Conservation (phyloP, 2,329 filamentous ascomycete species). For the Truncatella angustata region DNA sequence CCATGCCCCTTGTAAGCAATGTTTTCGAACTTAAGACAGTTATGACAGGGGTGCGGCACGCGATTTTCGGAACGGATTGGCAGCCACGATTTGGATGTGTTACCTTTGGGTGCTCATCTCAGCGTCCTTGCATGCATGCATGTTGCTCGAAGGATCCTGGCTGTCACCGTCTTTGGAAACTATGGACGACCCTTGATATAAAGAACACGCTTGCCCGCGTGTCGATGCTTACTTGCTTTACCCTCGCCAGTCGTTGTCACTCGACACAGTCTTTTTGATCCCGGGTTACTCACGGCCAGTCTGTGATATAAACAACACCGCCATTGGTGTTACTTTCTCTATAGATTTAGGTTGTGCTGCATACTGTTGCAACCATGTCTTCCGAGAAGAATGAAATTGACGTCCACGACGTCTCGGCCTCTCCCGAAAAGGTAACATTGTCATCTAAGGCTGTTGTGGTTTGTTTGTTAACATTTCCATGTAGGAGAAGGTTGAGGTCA, state of each 20-base stretch:
- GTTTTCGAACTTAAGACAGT: not conserved
- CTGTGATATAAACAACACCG: not conserved
- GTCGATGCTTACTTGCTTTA: not conserved
- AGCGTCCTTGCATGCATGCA: constrained; percentile 4
- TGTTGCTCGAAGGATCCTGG: not conserved
- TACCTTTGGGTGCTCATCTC: constrained; percentile 2
- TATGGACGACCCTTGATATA: not conserved
- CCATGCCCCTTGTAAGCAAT: not conserved
- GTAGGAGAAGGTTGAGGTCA: constrained; percentile 29
- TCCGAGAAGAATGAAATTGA: constrained; percentile 4
- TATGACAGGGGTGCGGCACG: not conserved
- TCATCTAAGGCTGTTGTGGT: not conserved
- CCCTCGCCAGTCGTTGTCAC: not conserved
- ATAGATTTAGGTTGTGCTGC: not conserved
- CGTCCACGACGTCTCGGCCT: not conserved
- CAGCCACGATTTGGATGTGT: constrained; percentile 1
- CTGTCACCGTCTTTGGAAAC: not conserved
- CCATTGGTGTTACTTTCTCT: not conserved
- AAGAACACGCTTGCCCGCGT: not conserved
- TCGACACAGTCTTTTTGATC: not conserved
- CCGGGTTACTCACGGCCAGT: constrained; percentile 1
- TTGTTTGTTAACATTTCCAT: not conserved
- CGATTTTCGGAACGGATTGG: constrained; percentile 7
- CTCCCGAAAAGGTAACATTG: constrained; percentile 8
- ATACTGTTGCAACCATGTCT: not conserved